Evolutionary conservation across 2,329 filamentous ascomycete species (phyloP), one percentile per base, ranked within the genome.

Genomic region (Verticillium tricorpus): DNA sequence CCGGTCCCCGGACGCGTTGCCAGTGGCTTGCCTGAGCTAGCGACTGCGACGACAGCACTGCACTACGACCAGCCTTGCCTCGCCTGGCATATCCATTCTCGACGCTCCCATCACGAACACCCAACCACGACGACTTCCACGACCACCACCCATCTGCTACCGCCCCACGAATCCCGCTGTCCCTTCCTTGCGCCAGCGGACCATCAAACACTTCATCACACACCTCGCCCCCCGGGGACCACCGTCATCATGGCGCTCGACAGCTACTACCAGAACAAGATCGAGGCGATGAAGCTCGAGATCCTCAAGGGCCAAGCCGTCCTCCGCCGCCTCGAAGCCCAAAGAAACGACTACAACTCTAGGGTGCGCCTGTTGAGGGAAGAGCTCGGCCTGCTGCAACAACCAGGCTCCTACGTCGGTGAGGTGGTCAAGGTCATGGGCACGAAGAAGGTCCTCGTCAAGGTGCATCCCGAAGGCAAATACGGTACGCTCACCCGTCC

Each of bases 361-460:
- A 88, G 95, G 74, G 95, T 99, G 71, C 91, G 95, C 65, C 83
- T 99, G 78, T 81, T 99, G 72, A 86, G 95, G 70, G 95, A 99
- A 81, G 95, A 99, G 82, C 86, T 99, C 25, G 95, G 95, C 60
- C 82, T 99, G 71, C 82, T 99, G 67, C 95, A 99, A 79, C 95
- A 99, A 77, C 95, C 95, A 3, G 95, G 95, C 50, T 98, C 94
- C 22, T 99, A 99, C 74, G 95, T 99, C 37, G 95, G 95, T 63
- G 95, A 99, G 80, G 95, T 99, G n/a, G 95, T 99, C 74, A 99
- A 98, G 85, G 95, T 98, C 62, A 99, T 99, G 95, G 89, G 94
- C 74, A 99, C 95, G 61, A 99, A 99, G 82, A 98, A 99, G 83
- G 93, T 99, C 59, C 83, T 99, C 63, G 95, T 99, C 70, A 99